Percentiles rank a stretch among this genome's conserved stretches.
Evolutionary conservation across 75 land plant genomes (phyloP).

Genomic region (Sequoia sempervirens): DNA sequence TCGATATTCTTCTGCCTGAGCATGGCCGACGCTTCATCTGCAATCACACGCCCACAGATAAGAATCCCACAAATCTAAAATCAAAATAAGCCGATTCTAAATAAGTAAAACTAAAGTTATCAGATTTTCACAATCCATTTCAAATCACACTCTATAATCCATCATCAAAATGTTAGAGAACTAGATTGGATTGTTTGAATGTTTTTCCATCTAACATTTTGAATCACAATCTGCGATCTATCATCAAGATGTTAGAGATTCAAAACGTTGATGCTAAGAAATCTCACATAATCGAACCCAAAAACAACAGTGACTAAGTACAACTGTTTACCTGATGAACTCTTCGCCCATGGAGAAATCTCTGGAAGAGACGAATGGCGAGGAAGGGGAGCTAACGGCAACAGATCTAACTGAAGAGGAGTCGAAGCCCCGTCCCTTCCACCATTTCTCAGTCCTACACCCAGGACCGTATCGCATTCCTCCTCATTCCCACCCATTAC

Average conservation of each 20-base stretch:
- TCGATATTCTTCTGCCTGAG: background rate
- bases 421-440: background rate
- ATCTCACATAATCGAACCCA: no score
- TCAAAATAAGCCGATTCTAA: no score
- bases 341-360: background rate
- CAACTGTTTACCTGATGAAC: background rate
- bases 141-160: no score
- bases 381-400: background rate
- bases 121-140: no score
- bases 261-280: no score
- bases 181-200: no score
- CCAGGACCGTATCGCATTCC: background rate
- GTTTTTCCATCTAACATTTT: no score
- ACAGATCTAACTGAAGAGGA: background rate
- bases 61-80: background rate
- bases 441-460: background rate
- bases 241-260: no score
- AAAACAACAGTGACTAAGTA: no score
- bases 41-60: background rate
- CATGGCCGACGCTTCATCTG: background rate
- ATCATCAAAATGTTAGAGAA: no score
- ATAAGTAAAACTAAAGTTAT: background rate
- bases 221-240: no score
- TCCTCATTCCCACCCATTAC: background rate
- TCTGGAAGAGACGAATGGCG: background rate